Conservation (phyloP, 495 filamentous ascomycete species). For the Durotheca rogersii region DNA sequence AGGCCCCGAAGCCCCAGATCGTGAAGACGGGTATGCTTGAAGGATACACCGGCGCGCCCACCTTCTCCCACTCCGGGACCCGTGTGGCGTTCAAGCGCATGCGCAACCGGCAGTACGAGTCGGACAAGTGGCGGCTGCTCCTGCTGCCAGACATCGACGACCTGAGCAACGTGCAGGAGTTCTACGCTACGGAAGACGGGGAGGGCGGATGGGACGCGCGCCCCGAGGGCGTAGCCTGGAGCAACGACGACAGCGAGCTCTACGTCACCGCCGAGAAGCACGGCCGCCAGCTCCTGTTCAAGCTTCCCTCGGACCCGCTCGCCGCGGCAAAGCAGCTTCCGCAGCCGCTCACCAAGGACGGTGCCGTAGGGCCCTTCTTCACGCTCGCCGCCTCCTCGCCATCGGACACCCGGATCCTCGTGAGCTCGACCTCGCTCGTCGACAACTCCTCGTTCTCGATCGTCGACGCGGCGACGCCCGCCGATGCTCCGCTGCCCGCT, state of each 20-base stretch:
- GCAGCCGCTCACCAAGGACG: slow-evolving; percentile 58
- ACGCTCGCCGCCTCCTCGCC: slow-evolving; percentile 50
- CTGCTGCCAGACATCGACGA: slow-evolving; percentile 60
- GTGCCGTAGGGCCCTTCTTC: slow-evolving; percentile 60
- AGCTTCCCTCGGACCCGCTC: slow-evolving; percentile 56
- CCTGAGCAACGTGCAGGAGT: slow-evolving; percentile 61
- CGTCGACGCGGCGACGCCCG: slow-evolving; percentile 53
- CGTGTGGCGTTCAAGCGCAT: slow-evolving; percentile 79
- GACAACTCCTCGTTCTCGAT: slow-evolving; percentile 70
- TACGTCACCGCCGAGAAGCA: slow-evolving; percentile 67
- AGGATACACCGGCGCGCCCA: slow-evolving; percentile 74
- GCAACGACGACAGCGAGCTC: slow-evolving; percentile 62
- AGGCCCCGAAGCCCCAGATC: slow-evolving; percentile 46
- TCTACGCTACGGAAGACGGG: slow-evolving; percentile 62
- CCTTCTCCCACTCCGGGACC: slow-evolving; percentile 72
- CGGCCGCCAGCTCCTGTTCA: slow-evolving; percentile 64
- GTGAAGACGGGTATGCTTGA: slow-evolving; percentile 53
- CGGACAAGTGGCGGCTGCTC: slow-evolving; percentile 79
- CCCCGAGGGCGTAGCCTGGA: slow-evolving; percentile 65
- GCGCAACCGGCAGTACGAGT: slow-evolving; percentile 81
- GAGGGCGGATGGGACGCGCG: slow-evolving; percentile 67
- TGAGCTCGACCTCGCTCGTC: slow-evolving; percentile 64
- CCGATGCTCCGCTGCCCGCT: slow-evolving; percentile 45
- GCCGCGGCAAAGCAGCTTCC: slow-evolving; percentile 58
- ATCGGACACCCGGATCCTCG: slow-evolving; percentile 55